Evolutionary conservation across 495 filamentous ascomycete species (phyloP).

Genomic region (Tuber calosporum): DNA sequence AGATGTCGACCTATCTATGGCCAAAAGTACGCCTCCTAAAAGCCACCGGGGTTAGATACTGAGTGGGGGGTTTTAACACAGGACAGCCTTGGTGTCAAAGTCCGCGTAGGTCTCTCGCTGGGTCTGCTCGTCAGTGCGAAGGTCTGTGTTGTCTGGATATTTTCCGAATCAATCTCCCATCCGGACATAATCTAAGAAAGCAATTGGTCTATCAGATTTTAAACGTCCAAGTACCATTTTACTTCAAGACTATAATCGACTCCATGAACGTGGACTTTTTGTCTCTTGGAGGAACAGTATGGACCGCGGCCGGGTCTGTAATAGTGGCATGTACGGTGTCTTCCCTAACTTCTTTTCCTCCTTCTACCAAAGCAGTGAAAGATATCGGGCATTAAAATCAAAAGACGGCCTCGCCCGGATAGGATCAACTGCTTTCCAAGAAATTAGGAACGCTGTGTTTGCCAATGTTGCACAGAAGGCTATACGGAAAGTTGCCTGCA

Average conservation of each 20-base stretch:
- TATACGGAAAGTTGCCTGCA: slow-evolving; percentile 79
- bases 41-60: neutral
- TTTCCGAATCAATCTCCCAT: neutral
- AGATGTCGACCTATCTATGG: slow-evolving; percentile 97
- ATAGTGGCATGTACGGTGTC: slow-evolving; percentile 66
- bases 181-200: slow-evolving; percentile 7
- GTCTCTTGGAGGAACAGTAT: slow-evolving; percentile 71
- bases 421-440: slow-evolving; percentile 77
- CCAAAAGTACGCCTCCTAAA: slow-evolving; percentile 56
- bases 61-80: slow-evolving; percentile 40
- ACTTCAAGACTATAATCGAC: slow-evolving; percentile 96
- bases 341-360: neutral
- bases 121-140: slow-evolving; percentile 82
- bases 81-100: slow-evolving; percentile 71
- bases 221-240: slow-evolving; percentile 97
- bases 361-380: slow-evolving; percentile 7
- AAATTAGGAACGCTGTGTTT: slow-evolving; percentile 90
- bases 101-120: slow-evolving; percentile 74
- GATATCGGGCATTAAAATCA: slow-evolving; percentile 11
- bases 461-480: slow-evolving; percentile 95
- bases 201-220: slow-evolving; percentile 52
- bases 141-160: slow-evolving; percentile 30
- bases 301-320: slow-evolving; percentile 81
- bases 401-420: slow-evolving; percentile 80
- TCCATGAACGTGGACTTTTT: slow-evolving; percentile 93